Base-by-base conservation (phyloP, 768 basidiomycete genomes). In the Agrocybe pediades region DNA sequence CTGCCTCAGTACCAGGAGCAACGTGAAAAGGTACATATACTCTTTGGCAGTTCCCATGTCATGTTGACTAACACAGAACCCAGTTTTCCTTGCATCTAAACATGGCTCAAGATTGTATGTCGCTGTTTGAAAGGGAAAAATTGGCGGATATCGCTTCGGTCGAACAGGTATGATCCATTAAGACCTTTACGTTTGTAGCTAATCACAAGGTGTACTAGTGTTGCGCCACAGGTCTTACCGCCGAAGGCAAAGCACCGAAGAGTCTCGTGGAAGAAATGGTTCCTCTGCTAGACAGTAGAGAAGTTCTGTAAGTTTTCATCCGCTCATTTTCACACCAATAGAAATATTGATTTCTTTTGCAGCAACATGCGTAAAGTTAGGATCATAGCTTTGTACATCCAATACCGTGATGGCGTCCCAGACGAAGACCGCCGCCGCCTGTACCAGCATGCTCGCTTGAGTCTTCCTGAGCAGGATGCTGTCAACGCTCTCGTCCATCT, bases 41-140 rank as follows among this genome's bases (percentile, higher is more conserved):
- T 26, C 39, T 3, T 36, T 24, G 27, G 51, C n/a, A 41, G 19
- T 41, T n/a, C n/a, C n/a, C n/a, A 6, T 45, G 7, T 11, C 51
- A n/a, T 49, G 19, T 46, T n/a, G 25, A 49, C n/a, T 21, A 16
- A 20, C 29, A 9, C 42, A 42, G 17, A n/a, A 41, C 26, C 23
- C 66, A 98, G 91, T 98, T 98, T 72, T 99, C 97, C 1, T 70
- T 97, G 41, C 97, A 99, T 71, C 76, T 98, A 39, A 97, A 88
- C 60, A 96, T 99, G 92, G 96, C 96, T 0, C 92, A 98, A 68
- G 93, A 96, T 60, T 98, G 94, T 63, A 98, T 99, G 97, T 81
- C 73, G 6, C 80, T 94, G 33, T 99, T 98, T 61, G 95, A 95
- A 67, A 84, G 82, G 56, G 87, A 91, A 65, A 92, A 94, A 63